Base-by-base conservation (phyloP, 805 yeast species). In the Metahyphopichia silvanorum region DNA sequence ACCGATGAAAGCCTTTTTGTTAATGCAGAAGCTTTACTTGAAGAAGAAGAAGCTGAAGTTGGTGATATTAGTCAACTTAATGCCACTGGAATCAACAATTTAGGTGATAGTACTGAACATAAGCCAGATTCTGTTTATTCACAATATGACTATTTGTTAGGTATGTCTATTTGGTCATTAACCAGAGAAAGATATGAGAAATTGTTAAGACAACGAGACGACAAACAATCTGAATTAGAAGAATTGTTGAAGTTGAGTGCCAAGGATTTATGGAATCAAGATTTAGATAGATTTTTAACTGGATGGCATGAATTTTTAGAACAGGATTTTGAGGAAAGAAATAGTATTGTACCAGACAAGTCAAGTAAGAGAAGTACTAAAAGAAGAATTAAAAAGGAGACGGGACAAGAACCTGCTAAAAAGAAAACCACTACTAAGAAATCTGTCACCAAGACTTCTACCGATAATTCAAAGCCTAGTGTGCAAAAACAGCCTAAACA, bases 141-240 rank as follows among this genome's bases (percentile, higher is more conserved):
- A 7, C 69, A 81, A 5, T 91, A 78, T 57, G 98, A 93, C 50
- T 93, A 93, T 47, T 69, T 93, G 42, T 69, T 93, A 33, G 94
- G 93, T 33, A 85, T 93, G 96, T 77, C 88, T 21, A 80, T 93
- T 43, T 87, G 96, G 93, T 83, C 96, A 23, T 75, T 93, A 52
- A 91, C 98, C 1, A 73, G 71, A 37, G 98, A 93, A 60, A 76
- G 93, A 47, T 93, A 89, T 53, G 89, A 86, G 49, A 80, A 76
- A 44, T 66, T 93, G 43, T 64, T 88, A 47, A 71, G 71, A 33
- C 94, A 89, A 53, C 74, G 77, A 39, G 86, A 78, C 35, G 81
- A 67, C 16, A 82, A 80, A 49, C 91, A 87, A 53, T 66, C 57
- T 9, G 94, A 86, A 51, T 70, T 91, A 46, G 81, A 77, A 27